Percentiles rank a stretch among this genome's conserved stretches.
phyloP scores from a whole-genome alignment of 2,329 filamentous ascomycete genomes.

The Apiospora pterosperma region DNA sequence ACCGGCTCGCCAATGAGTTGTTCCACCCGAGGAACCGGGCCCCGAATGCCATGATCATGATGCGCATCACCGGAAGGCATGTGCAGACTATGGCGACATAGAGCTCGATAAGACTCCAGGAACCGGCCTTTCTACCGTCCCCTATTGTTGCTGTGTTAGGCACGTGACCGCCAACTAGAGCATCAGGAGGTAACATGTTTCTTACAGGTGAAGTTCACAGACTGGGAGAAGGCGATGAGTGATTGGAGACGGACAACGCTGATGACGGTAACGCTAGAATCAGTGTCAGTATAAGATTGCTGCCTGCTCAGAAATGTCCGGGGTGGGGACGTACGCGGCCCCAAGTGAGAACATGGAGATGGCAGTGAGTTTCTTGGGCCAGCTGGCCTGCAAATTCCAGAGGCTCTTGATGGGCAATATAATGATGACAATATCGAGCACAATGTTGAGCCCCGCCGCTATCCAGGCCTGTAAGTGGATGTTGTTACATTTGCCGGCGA shows the following conservation, averaged over 20 bases:
- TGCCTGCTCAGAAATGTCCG: too few relatives aligned
- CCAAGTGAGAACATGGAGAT: slow-evolving; percentile 32
- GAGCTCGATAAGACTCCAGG: slow-evolving; percentile 40
- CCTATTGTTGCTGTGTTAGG: slow-evolving; percentile 30
- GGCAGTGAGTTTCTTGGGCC: slow-evolving; percentile 28
- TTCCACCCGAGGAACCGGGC: not conserved
- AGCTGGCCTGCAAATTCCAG: slow-evolving; percentile 23
- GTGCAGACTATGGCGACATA: slow-evolving; percentile 39
- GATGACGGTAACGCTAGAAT: slow-evolving; percentile 36
- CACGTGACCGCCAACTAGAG: too few relatives aligned
- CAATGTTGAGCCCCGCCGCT: slow-evolving; percentile 28
- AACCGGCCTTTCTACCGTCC: slow-evolving; percentile 22
- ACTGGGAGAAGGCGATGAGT: slow-evolving; percentile 37
- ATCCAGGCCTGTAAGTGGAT: slow-evolving; percentile 27
- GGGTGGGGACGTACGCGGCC: slow-evolving; percentile 28
- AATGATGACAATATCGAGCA: slow-evolving; percentile 16
- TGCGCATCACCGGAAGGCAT: slow-evolving; percentile 33
- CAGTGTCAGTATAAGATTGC: not conserved
- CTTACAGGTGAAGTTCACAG: slow-evolving; percentile 33
- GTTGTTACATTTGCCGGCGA: slow-evolving; percentile 24
- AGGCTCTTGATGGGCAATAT: slow-evolving; percentile 26
- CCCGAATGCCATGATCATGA: slow-evolving; percentile 15
- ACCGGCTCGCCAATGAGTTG: not conserved
- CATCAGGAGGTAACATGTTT: not conserved
- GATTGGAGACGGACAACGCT: slow-evolving; percentile 39